phyloP scores from a whole-genome alignment of 148 eudicot species.

The Heliamphora exappendiculata region DNA sequence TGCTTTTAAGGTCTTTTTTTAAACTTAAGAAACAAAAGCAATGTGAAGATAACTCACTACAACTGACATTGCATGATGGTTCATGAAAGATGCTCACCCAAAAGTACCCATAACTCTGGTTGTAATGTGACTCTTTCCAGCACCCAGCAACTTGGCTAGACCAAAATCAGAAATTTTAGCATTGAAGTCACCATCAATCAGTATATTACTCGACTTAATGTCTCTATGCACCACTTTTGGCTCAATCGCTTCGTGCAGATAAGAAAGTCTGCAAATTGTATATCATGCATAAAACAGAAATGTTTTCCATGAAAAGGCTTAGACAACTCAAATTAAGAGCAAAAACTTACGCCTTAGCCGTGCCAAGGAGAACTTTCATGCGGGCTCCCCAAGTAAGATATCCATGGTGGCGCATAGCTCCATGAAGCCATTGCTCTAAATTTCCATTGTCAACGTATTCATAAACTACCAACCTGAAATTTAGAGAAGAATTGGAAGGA shows the following conservation, averaged over 20 bases:
- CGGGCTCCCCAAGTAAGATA: slow-evolving; percentile 95
- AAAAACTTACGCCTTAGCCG: slow-evolving; percentile 84
- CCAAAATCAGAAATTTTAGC: slow-evolving; percentile 95
- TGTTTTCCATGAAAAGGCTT: neutral
- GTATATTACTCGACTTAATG: slow-evolving; percentile 89
- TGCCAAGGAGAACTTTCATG: slow-evolving; percentile 79
- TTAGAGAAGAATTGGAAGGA: slow-evolving; percentile 1
- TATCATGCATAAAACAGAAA: neutral
- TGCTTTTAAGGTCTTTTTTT: neutral
- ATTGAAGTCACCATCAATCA: slow-evolving; percentile 73
- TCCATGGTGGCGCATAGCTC: slow-evolving; percentile 74
- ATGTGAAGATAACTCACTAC: neutral
- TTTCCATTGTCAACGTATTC: slow-evolving; percentile 94
- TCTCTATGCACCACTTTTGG: slow-evolving; percentile 97
- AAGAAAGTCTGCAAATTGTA: slow-evolving; percentile 65
- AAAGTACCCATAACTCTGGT: slow-evolving; percentile 98
- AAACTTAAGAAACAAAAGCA: neutral
- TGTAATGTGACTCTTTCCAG: slow-evolving; percentile 82
- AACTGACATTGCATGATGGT: neutral
- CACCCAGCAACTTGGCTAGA: slow-evolving; percentile 89
- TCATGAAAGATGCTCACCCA: slow-evolving; percentile 43
- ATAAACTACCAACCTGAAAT: slow-evolving; percentile 67
- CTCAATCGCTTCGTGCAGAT: slow-evolving; percentile 93
- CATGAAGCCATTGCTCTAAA: slow-evolving; percentile 96
- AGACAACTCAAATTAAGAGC: slow-evolving; percentile 8